A percentile compares a stretch with the other conserved stretches of the same genome.
Conservation (phyloP, 2,329 filamentous ascomycete species). For the Aspergillus amoenus region DNA sequence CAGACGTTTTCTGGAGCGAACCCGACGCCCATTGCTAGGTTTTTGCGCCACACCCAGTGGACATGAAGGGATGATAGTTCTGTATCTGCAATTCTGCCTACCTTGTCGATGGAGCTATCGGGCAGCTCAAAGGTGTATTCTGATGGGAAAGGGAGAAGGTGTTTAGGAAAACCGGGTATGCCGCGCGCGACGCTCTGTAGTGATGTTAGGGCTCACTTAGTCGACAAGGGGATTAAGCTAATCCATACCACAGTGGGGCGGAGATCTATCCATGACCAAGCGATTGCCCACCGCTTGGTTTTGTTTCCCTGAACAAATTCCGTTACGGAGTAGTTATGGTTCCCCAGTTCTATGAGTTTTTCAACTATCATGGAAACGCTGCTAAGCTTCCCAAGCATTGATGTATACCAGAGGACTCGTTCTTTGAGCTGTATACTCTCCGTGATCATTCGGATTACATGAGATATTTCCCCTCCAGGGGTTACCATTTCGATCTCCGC, state of each 20-base stretch:
- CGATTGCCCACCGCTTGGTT: constrained; percentile 83
- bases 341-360: constrained; percentile 54
- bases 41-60: constrained; percentile 63
- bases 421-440: constrained; percentile 64
- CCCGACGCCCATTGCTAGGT: constrained; percentile 58
- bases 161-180: constrained; percentile 48
- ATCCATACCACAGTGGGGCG: constrained; percentile 59
- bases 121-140: constrained; percentile 46
- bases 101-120: constrained; percentile 27
- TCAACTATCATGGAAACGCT: constrained; percentile 62
- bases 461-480: constrained; percentile 72
- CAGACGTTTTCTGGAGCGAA: constrained; percentile 70
- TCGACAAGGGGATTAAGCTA: not conserved
- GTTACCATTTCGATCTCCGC: constrained; percentile 83
- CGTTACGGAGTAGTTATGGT: constrained; percentile 79
- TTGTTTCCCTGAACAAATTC: constrained; percentile 74
- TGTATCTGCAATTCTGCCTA: constrained; percentile 42
- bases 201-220: constrained; percentile 3
- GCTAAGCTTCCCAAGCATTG: constrained; percentile 84
- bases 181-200: constrained; percentile 35
- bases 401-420: constrained; percentile 80
- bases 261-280: constrained; percentile 74
- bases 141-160: constrained; percentile 54
- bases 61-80: constrained; percentile 60
- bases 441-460: constrained; percentile 68